Evolutionary conservation across 805 yeast genomes (phyloP).

Genomic region (Candida montana): DNA sequence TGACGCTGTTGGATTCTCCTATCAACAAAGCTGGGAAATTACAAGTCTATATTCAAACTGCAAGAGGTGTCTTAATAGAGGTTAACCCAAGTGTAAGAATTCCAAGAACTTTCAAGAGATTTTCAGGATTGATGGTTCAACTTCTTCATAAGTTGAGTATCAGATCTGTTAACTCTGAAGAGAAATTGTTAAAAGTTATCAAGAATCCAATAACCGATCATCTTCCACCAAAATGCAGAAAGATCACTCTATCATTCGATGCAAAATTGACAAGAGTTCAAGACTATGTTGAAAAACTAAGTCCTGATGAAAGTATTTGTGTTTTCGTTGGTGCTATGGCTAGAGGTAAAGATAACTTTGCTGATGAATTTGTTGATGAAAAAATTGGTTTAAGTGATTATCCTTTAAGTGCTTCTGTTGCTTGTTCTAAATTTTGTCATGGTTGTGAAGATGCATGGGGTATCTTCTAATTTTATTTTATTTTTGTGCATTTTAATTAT

Average conservation of each 20-base stretch:
- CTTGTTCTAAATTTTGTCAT: conserved; percentile 96
- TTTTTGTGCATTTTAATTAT: conserved; percentile 1
- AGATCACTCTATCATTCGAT: conserved; percentile 87
- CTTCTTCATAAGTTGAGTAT: conserved; percentile 87
- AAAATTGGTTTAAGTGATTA: conserved; percentile 93
- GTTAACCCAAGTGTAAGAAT: conserved; percentile 95
- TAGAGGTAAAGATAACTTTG: conserved; percentile 94
- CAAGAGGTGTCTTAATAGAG: conserved; percentile 89
- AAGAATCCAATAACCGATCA: conserved; percentile 97
- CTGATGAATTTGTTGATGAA: conserved; percentile 95
- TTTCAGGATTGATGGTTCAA: conserved; percentile 97
- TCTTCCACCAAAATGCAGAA: conserved; percentile 91
- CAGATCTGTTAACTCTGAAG: conserved; percentile 92
- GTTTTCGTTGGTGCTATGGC: conserved; percentile 99
- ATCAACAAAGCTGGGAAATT: conserved; percentile 95
- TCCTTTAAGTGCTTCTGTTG: conserved; percentile 95
- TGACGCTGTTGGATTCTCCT: conserved; percentile 94
- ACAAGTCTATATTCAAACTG: conserved; percentile 95
- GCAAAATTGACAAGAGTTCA: conserved; percentile 85
- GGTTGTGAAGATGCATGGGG: conserved; percentile 99
- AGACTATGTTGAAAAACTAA: conserved; percentile 77
- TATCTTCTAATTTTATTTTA: conserved; percentile 33
- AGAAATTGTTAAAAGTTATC: conserved; percentile 86
- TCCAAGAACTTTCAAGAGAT: conserved; percentile 97
- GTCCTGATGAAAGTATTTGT: conserved; percentile 88